These are phyloP conservation scores for Ceratocystis smalleyi DNA, from an alignment of 2,329 filamentous ascomycete genomes.

Conservation along the genomic window DNA sequence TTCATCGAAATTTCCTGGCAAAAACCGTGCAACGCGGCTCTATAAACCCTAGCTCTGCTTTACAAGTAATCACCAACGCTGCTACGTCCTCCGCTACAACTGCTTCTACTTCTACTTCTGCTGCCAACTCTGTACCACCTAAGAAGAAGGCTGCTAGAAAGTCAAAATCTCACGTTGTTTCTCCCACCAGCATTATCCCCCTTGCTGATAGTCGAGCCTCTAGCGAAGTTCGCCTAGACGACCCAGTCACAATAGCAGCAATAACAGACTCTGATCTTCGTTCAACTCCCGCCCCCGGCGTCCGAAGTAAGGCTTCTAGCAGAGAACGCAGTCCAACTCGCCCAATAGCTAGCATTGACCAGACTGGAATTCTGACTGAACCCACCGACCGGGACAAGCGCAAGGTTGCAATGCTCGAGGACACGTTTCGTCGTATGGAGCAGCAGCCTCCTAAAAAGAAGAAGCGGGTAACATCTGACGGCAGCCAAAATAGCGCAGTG, in stretches of 20 bases:
- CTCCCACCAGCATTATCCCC: constrained; percentile 46
- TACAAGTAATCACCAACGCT: constrained; percentile 18
- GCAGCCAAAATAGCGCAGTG: constrained; percentile 22
- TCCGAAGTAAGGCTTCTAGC: constrained; percentile 49
- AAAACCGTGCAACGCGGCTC: constrained; percentile 28
- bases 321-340: constrained; percentile 48
- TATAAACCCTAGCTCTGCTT: background rate
- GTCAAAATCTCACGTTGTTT: constrained; percentile 39
- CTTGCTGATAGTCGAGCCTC: constrained; percentile 47
- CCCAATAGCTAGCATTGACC: constrained; percentile 42
- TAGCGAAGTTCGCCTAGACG: constrained; percentile 45
- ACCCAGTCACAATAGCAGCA: constrained; percentile 22
- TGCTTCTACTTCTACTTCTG: background rate
- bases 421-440: constrained; percentile 47
- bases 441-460: constrained; percentile 41
- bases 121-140: background rate
- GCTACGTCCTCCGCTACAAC: background rate
- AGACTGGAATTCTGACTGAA: constrained; percentile 44
- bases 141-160: constrained; percentile 40
- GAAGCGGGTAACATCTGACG: constrained; percentile 48
- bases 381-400: constrained; percentile 52
- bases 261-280: constrained; percentile 35
- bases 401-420: constrained; percentile 50
- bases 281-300: constrained; percentile 34
- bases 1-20: constrained; percentile 39